These are phyloP conservation scores for Psilocybe cyanescens DNA, from an alignment of 768 basidiomycete genomes.

Conservation along the genomic window DNA sequence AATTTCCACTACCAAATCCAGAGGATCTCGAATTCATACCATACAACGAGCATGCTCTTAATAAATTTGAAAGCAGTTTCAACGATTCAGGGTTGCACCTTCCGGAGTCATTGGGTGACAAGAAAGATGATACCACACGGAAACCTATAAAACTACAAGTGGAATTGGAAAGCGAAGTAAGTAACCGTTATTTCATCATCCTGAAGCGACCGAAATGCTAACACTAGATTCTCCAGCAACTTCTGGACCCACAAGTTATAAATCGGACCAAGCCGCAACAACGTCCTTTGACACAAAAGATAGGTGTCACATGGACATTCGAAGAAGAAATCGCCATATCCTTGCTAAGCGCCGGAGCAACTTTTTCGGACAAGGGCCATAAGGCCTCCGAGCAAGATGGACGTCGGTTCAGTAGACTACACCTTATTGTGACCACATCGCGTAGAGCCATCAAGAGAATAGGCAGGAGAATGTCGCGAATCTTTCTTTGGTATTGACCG, in stretches of 20 bases:
- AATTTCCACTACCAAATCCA: background rate
- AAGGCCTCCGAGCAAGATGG: background rate
- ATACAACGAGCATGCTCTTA: background rate
- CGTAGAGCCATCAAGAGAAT: constrained; percentile 3
- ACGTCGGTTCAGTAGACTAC: background rate
- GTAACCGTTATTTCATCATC: background rate
- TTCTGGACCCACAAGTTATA: background rate
- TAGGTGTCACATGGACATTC: constrained; percentile 17
- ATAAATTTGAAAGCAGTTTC: constrained; percentile 10
- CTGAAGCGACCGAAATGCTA: background rate
- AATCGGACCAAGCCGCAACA: background rate
- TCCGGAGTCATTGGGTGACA: constrained; percentile 6
- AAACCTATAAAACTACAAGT: background rate
- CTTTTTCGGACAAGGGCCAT: constrained; percentile 12
- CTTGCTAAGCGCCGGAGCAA: constrained; percentile 20
- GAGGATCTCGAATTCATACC: background rate
- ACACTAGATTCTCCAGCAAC: background rate
- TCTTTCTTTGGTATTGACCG: background rate
- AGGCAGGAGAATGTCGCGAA: background rate
- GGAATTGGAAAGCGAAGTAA: background rate
- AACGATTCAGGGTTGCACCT: constrained; percentile 22
- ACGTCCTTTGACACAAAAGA: background rate
- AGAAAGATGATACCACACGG: background rate
- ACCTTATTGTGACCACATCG: constrained; percentile 8
- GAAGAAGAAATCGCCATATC: constrained; percentile 28